Percentiles rank a stretch among this genome's conserved stretches.
Conservation (phyloP, 768 basidiomycete genomes). For the Pisolithus albus region DNA sequence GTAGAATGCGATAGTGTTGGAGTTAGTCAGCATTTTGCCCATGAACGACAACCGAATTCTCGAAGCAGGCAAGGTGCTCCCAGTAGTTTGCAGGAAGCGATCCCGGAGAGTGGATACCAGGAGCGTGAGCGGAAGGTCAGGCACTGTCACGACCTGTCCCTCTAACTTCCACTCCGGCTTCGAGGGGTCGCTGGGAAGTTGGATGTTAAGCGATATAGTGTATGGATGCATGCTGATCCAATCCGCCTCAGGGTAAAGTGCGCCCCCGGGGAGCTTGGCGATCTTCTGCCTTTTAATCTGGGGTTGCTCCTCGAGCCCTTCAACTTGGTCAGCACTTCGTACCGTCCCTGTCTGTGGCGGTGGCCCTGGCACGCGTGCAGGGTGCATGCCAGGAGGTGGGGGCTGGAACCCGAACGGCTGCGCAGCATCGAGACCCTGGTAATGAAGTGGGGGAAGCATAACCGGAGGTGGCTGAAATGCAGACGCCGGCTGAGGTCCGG, state of each 20-base stretch:
- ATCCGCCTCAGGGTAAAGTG: conserved; percentile 78
- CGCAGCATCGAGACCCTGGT: conserved; percentile 68
- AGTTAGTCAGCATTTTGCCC: conserved; percentile 84
- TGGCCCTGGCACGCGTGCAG: conserved; percentile 51
- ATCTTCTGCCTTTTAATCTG: conserved; percentile 86
- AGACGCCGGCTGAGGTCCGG: conserved; percentile 87
- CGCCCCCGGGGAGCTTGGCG: conserved; percentile 78
- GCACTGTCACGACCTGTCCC: conserved; percentile 68
- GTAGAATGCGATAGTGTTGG: conserved; percentile 74
- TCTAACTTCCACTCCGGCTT: conserved; percentile 94
- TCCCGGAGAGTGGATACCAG: conserved; percentile 88
- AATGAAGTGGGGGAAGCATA: conserved; percentile 81
- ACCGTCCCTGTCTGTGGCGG: conserved; percentile 60
- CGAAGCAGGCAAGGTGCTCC: conserved; percentile 73
- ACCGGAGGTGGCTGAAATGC: conserved; percentile 60
- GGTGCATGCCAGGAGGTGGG: conserved; percentile 61
- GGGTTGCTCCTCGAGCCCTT: conserved; percentile 60
- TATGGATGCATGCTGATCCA: conserved; percentile 92
- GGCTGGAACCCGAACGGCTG: conserved; percentile 80
- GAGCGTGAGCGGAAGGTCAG: conserved; percentile 77
- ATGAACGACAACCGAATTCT: conserved; percentile 73
- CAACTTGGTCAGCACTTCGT: conserved; percentile 77
- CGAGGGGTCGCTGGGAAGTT: conserved; percentile 73
- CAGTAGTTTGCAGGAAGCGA: conserved; percentile 72
- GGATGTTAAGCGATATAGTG: conserved; percentile 78